A percentile compares a stretch with the other conserved stretches of the same genome.
Conservation (phyloP, 1,139 yeast genomes). For the Yamadazyma pseudoaaseri region DNA sequence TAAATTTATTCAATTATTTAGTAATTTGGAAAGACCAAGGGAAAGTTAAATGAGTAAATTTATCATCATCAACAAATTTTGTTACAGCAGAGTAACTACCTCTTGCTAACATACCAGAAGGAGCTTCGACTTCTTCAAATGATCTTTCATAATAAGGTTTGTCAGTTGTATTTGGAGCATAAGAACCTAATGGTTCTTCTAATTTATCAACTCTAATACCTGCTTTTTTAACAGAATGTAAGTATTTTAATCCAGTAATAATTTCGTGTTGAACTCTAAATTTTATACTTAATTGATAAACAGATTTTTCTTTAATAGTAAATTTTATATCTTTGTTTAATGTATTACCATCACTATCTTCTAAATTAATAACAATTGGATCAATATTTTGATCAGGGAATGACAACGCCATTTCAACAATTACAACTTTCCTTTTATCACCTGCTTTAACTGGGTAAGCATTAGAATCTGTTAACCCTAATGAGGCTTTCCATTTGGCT, state of each 20-base stretch:
- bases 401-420: constrained; percentile 70
- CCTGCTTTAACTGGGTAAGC: constrained; percentile 67
- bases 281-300: constrained; percentile 69
- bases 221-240: constrained; percentile 80
- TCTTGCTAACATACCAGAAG: constrained; percentile 84
- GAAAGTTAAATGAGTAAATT: constrained; percentile 65
- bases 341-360: constrained; percentile 52
- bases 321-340: constrained; percentile 56
- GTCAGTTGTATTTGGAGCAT: constrained; percentile 83
- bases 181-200: constrained; percentile 88
- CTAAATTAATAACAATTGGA: constrained; percentile 66
- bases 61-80: constrained; percentile 87
- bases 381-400: constrained; percentile 55
- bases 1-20: too few species aligned
- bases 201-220: constrained; percentile 85
- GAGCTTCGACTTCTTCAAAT: constrained; percentile 88
- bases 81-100: constrained; percentile 82
- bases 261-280: constrained; percentile 90
- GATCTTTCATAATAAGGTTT: constrained; percentile 79
- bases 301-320: constrained; percentile 74
- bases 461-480: constrained; percentile 63
- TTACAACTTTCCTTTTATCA: constrained; percentile 76
- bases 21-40: constrained; percentile 88
- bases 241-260: constrained; percentile 84
- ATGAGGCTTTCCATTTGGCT: constrained; percentile 89